Base-by-base conservation (phyloP, 1,284 basidiomycete species). In the Cutaneotrichosporon daszewskae region DNA sequence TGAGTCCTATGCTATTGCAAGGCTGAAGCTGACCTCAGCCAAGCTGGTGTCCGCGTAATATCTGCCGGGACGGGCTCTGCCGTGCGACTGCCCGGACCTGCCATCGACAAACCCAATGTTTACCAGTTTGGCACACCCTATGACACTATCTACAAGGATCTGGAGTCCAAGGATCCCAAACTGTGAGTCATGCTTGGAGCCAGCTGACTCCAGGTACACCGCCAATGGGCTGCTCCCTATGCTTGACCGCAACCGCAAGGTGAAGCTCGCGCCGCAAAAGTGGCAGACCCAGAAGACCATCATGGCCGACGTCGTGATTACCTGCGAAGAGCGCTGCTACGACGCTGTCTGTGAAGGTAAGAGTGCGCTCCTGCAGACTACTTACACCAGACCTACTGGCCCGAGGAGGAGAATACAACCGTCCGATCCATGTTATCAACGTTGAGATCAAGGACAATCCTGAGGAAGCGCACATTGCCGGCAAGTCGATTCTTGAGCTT, bases 381-480 rank as follows among this genome's bases (percentile, higher is more conserved):
- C 20, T 26, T 17, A 49, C 47, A 17, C 2, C 55, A 95, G 95
- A 99, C 73, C 74, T 99, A 16, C 75, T 98, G 47, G 75, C 77
- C 31, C 79, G 89, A 51, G 91, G 90, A 20, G 88, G 92, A 2
- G 94, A 98, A 51, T 83, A 84, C 63, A 97, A 92, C 72, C 83
- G 85, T 43, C 83, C 90, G 0, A 91, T 98, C 18, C 95, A 99
- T 68, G 74, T 99, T 43, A 90, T 99, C 69, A 99, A 99, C 70
- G 80, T 98, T 49, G 95, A 99, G 67, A 98, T 98, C 73, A 96
- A 88, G 74, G 95, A 99, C 72, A 98, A 96, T 63, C 94, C 97
- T 60, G 95, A 98, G 75, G 95, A 98, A 69, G 95, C 95, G 0
- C 76, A 86, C 24, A 87, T 95, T 47, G 95, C 95, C 13, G 94